These are phyloP conservation scores for Gautieria morchelliformis DNA, from an alignment of 768 basidiomycete genomes.

Conservation along the genomic window DNA sequence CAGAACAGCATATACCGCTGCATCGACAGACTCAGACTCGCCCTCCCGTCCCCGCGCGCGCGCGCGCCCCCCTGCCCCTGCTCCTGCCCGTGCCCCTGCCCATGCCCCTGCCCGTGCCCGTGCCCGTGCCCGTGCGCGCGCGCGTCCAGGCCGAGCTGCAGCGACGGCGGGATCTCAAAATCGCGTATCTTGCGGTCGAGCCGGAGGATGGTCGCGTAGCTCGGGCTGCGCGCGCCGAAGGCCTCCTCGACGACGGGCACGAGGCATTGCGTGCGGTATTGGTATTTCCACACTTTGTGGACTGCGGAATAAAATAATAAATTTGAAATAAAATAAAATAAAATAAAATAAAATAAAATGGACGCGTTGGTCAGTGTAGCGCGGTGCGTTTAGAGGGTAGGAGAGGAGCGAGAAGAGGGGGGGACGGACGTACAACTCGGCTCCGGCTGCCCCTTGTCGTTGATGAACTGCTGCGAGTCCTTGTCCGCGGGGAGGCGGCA, in stretches of 20 bases:
- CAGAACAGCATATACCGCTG: constrained; percentile 52
- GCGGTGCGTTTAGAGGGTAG: too few species aligned
- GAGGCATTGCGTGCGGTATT: constrained; percentile 54
- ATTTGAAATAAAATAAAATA: too few species aligned
- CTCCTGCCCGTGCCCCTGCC: too few species aligned
- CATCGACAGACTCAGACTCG: constrained; percentile 43
- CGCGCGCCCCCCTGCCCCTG: too few species aligned
- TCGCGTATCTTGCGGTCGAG: constrained; percentile 58
- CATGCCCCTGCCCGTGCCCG: too few species aligned
- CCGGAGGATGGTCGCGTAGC: constrained; percentile 57
- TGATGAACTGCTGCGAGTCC: constrained; percentile 34
- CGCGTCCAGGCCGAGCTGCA: too few species aligned
- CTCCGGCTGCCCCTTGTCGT: constrained; percentile 28
- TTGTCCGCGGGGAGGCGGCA: constrained; percentile 51
- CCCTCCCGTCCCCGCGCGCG: too few species aligned
- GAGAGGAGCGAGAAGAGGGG: constrained; percentile 31
- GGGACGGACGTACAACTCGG: constrained; percentile 49
- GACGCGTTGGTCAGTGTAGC: too few species aligned
- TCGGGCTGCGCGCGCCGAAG: constrained; percentile 59
- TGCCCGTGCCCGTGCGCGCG: too few species aligned
- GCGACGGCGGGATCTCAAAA: constrained; percentile 56
- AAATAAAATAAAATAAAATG: too few species aligned
- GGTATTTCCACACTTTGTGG: constrained; percentile 58
- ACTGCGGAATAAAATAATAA: too few species aligned
- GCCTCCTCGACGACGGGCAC: constrained; percentile 61